phyloP scores from a whole-genome alignment of 2,329 filamentous ascomycete genomes.

The Penicillium concentricum region DNA sequence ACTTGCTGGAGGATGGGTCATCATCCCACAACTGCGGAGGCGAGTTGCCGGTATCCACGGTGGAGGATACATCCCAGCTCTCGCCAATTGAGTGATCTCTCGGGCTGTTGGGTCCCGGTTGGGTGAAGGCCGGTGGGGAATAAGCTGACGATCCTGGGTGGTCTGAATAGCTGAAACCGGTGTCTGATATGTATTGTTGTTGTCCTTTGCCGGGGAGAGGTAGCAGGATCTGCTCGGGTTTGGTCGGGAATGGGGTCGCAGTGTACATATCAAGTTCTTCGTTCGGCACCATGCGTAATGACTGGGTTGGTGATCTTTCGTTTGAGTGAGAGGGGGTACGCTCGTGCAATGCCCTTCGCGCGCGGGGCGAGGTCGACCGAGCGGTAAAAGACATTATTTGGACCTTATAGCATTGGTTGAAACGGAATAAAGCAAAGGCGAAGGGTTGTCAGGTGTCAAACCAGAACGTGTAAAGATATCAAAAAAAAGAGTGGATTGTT shows the following conservation, averaged over 20 bases:
- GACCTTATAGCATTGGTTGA: slow-evolving; percentile 31
- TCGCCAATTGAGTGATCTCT: slow-evolving; percentile 30
- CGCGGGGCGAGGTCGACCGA: slow-evolving; percentile 34
- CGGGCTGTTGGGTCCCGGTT: slow-evolving; percentile 26
- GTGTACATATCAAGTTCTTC: slow-evolving; percentile 42
- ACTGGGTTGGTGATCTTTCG: slow-evolving; percentile 38
- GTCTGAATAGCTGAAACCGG: slow-evolving; percentile 34
- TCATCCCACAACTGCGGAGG: slow-evolving; percentile 42
- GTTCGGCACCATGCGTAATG: slow-evolving; percentile 36
- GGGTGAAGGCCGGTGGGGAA: slow-evolving; percentile 29
- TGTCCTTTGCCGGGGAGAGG: slow-evolving; percentile 43
- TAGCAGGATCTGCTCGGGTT: slow-evolving; percentile 46
- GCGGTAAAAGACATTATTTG: slow-evolving; percentile 31
- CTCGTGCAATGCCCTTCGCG: slow-evolving; percentile 47
- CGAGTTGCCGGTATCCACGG: slow-evolving; percentile 36
- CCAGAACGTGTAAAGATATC: neutral
- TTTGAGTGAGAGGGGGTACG: slow-evolving; percentile 48
- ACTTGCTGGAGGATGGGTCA: slow-evolving; percentile 39
- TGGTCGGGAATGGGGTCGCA: slow-evolving; percentile 48
- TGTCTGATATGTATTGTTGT: slow-evolving; percentile 32
- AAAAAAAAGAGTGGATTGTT: slow-evolving; percentile 7
- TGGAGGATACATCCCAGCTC: slow-evolving; percentile 39
- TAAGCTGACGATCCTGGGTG: slow-evolving; percentile 26
- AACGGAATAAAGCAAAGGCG: neutral
- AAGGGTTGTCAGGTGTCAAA: neutral